Evolutionary conservation across 306 rosid genomes (phyloP).

Genomic region (Cicer bijugum): DNA sequence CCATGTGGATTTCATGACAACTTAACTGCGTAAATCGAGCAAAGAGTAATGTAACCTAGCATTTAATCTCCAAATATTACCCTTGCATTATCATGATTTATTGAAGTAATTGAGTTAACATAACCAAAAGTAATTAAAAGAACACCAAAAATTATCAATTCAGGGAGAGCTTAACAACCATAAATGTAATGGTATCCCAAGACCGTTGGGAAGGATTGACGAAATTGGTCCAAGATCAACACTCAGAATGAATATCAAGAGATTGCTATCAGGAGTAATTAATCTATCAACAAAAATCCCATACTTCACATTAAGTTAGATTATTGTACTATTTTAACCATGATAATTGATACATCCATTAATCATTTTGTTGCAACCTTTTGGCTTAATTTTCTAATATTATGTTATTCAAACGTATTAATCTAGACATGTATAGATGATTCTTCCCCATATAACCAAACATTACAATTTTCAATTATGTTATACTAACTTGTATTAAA

Average conservation of each 20-base stretch:
- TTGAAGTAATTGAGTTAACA: neutral
- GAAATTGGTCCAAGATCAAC: neutral
- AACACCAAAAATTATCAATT: neutral
- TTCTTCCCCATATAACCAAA: no score
- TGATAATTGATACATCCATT: neutral
- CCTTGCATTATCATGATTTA: neutral
- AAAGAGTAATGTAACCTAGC: constrained; percentile 3
- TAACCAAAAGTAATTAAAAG: constrained; percentile 2
- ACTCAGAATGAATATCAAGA: no score
- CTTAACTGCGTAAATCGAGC: neutral
- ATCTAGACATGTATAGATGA: no score
- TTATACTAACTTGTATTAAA: no score
- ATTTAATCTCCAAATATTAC: constrained; percentile 13
- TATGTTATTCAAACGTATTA: no score
- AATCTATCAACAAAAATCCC: neutral
- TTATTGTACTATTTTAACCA: neutral
- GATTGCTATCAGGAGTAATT: neutral
- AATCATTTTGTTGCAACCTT: neutral
- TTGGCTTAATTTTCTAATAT: neutral
- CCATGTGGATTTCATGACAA: neutral
- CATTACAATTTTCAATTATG: no score
- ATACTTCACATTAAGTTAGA: neutral
- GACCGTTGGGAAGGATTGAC: neutral
- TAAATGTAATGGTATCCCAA: neutral
- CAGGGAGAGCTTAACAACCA: no score